Evolutionary conservation across 75 land plant species (phyloP).

Genomic region (Cunninghamia lanceolata): DNA sequence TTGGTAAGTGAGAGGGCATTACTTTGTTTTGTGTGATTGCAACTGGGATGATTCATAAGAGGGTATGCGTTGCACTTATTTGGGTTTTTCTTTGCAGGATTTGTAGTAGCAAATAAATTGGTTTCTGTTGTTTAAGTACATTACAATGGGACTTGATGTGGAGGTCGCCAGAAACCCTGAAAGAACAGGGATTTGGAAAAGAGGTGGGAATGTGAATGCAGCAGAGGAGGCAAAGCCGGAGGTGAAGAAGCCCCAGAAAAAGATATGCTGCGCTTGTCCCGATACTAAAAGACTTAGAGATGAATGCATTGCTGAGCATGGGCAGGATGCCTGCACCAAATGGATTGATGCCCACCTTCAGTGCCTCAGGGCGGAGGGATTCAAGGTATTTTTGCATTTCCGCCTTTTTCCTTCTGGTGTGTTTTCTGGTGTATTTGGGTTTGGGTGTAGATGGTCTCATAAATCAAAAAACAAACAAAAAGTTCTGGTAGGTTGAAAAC

Average conservation of each 20-base stretch:
- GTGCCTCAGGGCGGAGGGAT: constrained; percentile 86
- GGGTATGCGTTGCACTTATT: not conserved
- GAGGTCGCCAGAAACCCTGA: not conserved
- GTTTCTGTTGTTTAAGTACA: not conserved
- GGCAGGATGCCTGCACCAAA: constrained; percentile 73
- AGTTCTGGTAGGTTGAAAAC: not conserved
- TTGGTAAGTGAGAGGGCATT: not conserved
- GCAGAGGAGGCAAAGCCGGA: not conserved
- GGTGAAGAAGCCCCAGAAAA: constrained; percentile 64
- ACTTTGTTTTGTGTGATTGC: not conserved
- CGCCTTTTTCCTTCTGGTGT: not conserved
- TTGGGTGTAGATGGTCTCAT: not conserved
- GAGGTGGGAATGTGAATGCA: not conserved
- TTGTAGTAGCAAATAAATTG: not conserved
- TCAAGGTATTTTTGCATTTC: constrained; percentile 40
- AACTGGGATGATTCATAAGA: not conserved
- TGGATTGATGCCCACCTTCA: constrained; percentile 84
- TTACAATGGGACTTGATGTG: not conserved
- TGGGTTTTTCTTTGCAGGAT: not conserved
- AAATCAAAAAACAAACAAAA: no score
- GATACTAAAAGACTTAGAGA: constrained; percentile 83
- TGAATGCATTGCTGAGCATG: constrained; percentile 84
- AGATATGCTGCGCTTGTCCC: constrained; percentile 92
- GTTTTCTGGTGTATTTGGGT: not conserved
- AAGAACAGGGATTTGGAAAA: not conserved